Evolutionary conservation across 148 eudicot species (phyloP).

Genomic region (Silene latifolia): DNA sequence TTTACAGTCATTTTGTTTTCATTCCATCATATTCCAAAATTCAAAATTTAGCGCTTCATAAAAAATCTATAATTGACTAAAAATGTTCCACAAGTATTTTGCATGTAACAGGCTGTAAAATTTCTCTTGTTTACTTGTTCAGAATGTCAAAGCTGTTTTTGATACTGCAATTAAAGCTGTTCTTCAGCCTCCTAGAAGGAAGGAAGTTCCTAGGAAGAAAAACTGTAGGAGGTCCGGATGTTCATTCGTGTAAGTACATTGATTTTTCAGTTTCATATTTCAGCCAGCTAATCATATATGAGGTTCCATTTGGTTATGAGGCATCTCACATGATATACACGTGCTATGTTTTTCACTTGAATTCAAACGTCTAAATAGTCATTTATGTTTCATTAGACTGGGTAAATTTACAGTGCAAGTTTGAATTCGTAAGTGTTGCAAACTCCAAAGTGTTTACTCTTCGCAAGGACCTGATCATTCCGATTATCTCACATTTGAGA

Average conservation of each 20-base stretch:
- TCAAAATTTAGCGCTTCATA: neutral
- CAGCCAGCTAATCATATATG: neutral
- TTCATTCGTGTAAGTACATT: constrained; percentile 70
- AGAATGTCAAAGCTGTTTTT: constrained; percentile 92
- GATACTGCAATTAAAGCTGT: constrained; percentile 92
- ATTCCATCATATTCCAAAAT: neutral
- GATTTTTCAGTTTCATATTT: neutral
- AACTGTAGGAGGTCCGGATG: constrained; percentile 57
- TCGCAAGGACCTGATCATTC: neutral
- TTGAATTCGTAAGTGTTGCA: neutral
- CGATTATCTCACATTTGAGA: neutral
- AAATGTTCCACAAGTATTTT: neutral
- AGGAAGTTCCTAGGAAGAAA: constrained; percentile 59
- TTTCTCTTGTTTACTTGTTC: constrained; percentile 3
- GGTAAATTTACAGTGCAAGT: neutral
- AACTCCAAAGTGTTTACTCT: neutral
- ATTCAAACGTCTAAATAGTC: neutral
- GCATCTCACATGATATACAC: neutral
- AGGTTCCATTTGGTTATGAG: neutral
- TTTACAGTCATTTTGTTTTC: neutral
- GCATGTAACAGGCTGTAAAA: neutral
- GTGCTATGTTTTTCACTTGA: neutral
- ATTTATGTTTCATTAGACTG: neutral
- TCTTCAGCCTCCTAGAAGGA: constrained; percentile 93
- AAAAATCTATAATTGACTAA: neutral